Evolutionary conservation across 2,329 filamentous ascomycete genomes (phyloP).

Genomic region (Ambrosiella cleistominuta): DNA sequence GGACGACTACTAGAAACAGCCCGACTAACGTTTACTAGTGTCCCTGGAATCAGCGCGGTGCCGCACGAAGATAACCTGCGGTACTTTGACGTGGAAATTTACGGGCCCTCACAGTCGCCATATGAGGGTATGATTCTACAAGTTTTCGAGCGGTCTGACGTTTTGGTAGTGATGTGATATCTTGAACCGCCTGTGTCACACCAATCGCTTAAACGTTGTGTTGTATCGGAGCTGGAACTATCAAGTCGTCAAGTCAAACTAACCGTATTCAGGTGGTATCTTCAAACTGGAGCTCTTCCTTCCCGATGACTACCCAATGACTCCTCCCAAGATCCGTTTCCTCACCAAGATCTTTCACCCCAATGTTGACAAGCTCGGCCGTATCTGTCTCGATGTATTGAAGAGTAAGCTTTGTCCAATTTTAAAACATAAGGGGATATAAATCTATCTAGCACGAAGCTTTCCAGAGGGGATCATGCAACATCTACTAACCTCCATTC

Average conservation of each 20-base stretch:
- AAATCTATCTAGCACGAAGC: not conserved
- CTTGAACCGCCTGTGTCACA: not conserved
- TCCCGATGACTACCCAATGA: slow-evolving; percentile 98
- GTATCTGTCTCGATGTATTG: slow-evolving; percentile 90
- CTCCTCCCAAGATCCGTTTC: slow-evolving; percentile 93
- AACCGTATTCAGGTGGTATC: slow-evolving; percentile 43
- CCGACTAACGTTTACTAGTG: slow-evolving; percentile 33
- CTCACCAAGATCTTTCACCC: slow-evolving; percentile 98
- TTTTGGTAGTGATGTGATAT: too few relatives aligned
- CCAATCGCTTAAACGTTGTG: not conserved
- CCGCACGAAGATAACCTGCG: slow-evolving; percentile 94
- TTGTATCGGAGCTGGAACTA: too few relatives aligned
- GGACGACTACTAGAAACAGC: not conserved
- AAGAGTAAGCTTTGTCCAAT: slow-evolving; percentile 50
- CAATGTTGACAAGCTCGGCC: slow-evolving; percentile 92
- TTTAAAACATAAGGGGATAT: not conserved
- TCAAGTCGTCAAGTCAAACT: not conserved
- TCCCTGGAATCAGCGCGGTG: slow-evolving; percentile 86
- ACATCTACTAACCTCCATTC: slow-evolving; percentile 9
- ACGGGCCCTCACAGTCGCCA: slow-evolving; percentile 78
- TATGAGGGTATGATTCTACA: slow-evolving; percentile 56
- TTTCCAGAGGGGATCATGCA: not conserved
- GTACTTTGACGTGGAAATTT: slow-evolving; percentile 95
- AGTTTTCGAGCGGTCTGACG: not conserved
- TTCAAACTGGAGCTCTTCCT: slow-evolving; percentile 97